Conservation (phyloP, 2,329 filamentous ascomycete species). For the Leptographium flavum region DNA sequence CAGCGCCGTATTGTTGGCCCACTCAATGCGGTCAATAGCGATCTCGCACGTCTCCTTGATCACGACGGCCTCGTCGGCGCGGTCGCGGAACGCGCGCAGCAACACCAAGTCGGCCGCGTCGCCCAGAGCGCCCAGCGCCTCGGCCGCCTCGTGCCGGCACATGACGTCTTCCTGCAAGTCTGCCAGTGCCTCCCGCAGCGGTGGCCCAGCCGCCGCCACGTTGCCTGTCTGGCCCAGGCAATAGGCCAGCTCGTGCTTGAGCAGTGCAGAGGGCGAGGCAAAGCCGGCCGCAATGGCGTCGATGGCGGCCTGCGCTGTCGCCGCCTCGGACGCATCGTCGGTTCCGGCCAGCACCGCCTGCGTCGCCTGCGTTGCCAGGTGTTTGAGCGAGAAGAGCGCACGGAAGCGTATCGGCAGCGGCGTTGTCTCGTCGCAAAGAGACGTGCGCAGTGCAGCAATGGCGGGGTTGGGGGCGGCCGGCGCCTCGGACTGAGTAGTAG, state of each 20-base stretch:
- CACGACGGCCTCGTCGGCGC: conserved; percentile 59
- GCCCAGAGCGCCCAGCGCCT: conserved; percentile 81
- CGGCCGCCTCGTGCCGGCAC: conserved; percentile 92
- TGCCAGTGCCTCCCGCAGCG: conserved; percentile 58
- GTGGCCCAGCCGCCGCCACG: conserved; percentile 50
- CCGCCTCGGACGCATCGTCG: conserved; percentile 3
- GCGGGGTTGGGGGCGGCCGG: conserved; percentile 21
- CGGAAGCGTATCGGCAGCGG: conserved; percentile 84
- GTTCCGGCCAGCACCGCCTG: conserved; percentile 14
- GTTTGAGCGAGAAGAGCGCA: conserved; percentile 93
- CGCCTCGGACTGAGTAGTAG: conserved; percentile 9
- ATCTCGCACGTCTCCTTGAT: conserved; percentile 96
- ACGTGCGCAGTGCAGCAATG: conserved; percentile 53
- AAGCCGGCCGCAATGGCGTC: conserved; percentile 83
- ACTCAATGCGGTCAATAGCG: conserved; percentile 83
- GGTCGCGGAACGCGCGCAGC: conserved; percentile 59
- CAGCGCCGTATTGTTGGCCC: conserved; percentile 70
- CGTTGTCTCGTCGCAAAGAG: conserved; percentile 65
- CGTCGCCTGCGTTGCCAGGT: conserved; percentile 54
- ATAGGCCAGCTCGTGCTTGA: conserved; percentile 96
- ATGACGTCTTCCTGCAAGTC: conserved; percentile 79
- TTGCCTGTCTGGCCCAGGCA: conserved; percentile 88
- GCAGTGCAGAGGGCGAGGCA: conserved; percentile 66
- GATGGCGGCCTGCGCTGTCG: conserved; percentile 41
- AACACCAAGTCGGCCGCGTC: conserved; percentile 60